Evolutionary conservation across 257 asterid species (phyloP).

Genomic region (Penstemon newberryi): DNA sequence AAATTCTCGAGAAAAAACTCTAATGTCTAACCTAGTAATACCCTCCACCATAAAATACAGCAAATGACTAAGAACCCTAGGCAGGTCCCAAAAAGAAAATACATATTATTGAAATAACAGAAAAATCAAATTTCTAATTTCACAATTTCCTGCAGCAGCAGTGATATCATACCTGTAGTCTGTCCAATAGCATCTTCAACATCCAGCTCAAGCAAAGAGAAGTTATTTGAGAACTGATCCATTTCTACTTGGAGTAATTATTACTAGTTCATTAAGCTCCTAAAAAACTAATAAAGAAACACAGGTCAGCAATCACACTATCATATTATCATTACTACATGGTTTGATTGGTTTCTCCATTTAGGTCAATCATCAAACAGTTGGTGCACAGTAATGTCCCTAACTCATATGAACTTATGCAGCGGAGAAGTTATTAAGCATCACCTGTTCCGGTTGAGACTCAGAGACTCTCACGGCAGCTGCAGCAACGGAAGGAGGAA

Average conservation of each 20-base stretch:
- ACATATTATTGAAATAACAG: background rate
- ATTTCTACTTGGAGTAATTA: constrained; percentile 32
- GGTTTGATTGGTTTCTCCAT: background rate
- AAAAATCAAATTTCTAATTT: constrained; percentile 28
- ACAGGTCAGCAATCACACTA: background rate
- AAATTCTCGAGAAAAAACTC: background rate
- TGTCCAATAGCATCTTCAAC: constrained; percentile 43
- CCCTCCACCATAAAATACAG: background rate
- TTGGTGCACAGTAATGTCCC: background rate
- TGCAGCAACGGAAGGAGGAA: background rate
- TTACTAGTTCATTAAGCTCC: constrained; percentile 32
- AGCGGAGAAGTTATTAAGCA: constrained; percentile 1
- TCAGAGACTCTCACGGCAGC: background rate
- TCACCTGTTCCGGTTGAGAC: constrained; percentile 9
- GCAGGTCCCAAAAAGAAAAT: background rate
- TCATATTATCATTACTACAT: too few species aligned
- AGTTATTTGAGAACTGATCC: constrained; percentile 69
- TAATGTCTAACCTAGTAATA: background rate
- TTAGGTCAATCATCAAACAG: background rate
- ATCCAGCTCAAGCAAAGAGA: constrained; percentile 68
- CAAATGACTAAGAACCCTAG: background rate
- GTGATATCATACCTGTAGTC: constrained; percentile 17
- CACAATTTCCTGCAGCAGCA: constrained; percentile 32
- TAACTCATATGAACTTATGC: constrained; percentile 3
- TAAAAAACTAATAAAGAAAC: constrained; percentile 11